phyloP scores from a whole-genome alignment of 2,329 filamentous ascomycete species.

The Trichoderma koningiopsis region DNA sequence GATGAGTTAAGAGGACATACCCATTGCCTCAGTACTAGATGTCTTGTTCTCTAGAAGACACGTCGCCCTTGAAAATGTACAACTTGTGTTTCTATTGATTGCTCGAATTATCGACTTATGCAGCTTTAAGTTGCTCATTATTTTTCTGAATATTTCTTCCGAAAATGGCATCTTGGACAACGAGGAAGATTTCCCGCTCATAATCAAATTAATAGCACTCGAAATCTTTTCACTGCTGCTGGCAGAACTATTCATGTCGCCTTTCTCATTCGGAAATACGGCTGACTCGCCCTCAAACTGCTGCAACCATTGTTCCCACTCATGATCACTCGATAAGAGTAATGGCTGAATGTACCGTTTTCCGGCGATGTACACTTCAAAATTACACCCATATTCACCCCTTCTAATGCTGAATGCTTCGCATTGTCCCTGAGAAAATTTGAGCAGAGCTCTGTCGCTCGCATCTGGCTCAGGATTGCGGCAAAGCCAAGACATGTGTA shows the following conservation, averaged over 20 bases:
- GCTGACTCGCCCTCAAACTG: neutral
- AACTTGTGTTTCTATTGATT: conserved; percentile 28
- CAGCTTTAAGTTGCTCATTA: conserved; percentile 7
- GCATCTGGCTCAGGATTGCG: neutral
- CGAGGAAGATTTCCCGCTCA: neutral
- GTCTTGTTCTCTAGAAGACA: neutral
- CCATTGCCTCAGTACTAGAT: neutral
- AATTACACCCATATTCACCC: neutral
- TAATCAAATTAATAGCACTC: neutral
- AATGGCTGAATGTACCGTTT: neutral
- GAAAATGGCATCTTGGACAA: neutral
- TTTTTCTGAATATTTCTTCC: neutral
- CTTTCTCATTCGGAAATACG: neutral
- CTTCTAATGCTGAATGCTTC: neutral
- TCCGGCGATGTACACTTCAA: neutral
- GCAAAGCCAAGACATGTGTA: neutral
- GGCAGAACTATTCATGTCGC: too few relatives aligned
- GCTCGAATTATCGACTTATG: conserved; percentile 22
- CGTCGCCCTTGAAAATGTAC: conserved; percentile 18
- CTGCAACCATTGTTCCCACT: neutral
- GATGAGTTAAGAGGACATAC: neutral
- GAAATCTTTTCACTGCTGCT: neutral
- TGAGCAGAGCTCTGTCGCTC: neutral
- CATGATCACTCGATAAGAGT: neutral
- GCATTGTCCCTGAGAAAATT: neutral